Conservation (phyloP, 2,329 filamentous ascomycete genomes). For the Epichloe glyceriae region DNA sequence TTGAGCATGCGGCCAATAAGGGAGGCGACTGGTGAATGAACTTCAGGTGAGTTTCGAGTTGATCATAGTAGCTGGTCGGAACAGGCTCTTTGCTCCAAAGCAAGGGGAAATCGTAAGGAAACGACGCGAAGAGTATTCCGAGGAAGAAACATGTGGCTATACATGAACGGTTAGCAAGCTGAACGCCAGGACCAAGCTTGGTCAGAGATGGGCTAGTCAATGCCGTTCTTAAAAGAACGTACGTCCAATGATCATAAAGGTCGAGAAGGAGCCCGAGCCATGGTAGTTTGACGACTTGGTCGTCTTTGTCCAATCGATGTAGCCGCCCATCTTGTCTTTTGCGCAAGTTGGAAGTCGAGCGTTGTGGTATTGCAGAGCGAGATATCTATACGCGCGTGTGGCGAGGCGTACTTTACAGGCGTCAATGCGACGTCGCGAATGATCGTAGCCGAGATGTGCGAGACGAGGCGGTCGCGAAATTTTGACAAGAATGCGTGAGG, state of each 20-base stretch:
- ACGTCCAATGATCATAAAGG: constrained; percentile 95
- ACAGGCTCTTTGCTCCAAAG: constrained; percentile 62
- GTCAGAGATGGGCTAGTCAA: constrained; percentile 3
- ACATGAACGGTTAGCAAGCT: neutral
- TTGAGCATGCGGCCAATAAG: constrained; percentile 88
- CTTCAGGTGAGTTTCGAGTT: constrained; percentile 78
- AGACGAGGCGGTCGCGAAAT: neutral
- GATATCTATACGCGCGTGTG: neutral
- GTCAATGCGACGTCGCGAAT: neutral
- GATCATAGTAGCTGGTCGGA: constrained; percentile 58
- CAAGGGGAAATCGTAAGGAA: constrained; percentile 90
- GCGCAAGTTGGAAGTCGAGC: neutral
- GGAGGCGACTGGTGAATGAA: constrained; percentile 87
- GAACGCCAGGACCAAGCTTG: neutral
- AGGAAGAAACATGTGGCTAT: constrained; percentile 91
- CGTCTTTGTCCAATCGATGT: constrained; percentile 43
- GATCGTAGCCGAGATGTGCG: neutral
- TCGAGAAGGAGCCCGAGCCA: constrained; percentile 68
- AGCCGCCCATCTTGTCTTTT: constrained; percentile 18
- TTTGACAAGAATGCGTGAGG: neutral
- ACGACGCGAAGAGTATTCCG: constrained; percentile 89
- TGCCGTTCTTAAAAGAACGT: constrained; percentile 27
- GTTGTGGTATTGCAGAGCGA: neutral
- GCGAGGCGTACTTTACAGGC: neutral
- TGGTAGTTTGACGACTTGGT: constrained; percentile 44